These are phyloP conservation scores for Eragrostis nindensis DNA, from an alignment of 176 grass and related monocot species.

Conservation along the genomic window DNA sequence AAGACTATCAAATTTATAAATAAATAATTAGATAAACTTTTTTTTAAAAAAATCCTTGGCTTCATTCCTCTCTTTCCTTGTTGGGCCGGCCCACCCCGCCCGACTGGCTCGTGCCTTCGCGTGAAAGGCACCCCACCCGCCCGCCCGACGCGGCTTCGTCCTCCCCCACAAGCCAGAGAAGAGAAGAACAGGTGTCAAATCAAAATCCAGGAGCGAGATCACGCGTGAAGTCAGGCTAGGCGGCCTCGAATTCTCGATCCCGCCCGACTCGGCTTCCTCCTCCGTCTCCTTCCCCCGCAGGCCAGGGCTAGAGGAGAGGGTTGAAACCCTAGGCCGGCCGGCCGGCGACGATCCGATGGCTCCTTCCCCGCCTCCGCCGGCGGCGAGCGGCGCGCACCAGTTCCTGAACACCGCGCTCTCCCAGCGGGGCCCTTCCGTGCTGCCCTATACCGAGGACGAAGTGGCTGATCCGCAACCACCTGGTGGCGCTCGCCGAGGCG, in stretches of 20 bases:
- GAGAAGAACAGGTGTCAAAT: neutral
- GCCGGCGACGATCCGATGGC: slow-evolving; percentile 30
- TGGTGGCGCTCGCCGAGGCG: slow-evolving; percentile 70
- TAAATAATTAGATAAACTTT: too few relatives aligned
- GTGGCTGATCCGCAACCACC: slow-evolving; percentile 94
- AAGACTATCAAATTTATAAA: too few relatives aligned
- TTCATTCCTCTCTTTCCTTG: too few relatives aligned
- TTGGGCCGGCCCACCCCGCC: too few relatives aligned
- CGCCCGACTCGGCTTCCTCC: neutral
- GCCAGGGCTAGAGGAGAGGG: neutral
- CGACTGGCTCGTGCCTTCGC: too few relatives aligned
- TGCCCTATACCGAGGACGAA: slow-evolving; percentile 92
- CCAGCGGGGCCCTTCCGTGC: slow-evolving; percentile 64
- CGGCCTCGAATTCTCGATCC: too few relatives aligned
- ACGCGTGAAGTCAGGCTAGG: too few relatives aligned
- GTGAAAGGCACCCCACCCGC: too few relatives aligned
- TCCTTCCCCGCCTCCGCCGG: slow-evolving; percentile 38
- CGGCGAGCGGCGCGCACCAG: slow-evolving; percentile 65
- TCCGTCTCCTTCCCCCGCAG: too few relatives aligned
- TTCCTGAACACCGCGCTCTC: slow-evolving; percentile 89
- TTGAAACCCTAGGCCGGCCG: neutral
- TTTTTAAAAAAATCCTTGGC: too few relatives aligned
- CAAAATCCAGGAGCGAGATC: neutral
- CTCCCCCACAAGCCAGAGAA: too few relatives aligned
- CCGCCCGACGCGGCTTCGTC: too few relatives aligned